Percentiles rank a stretch among this genome's conserved stretches.
Evolutionary conservation across 2,329 filamentous ascomycete species (phyloP).

Genomic region (Paecilomyces variotii): DNA sequence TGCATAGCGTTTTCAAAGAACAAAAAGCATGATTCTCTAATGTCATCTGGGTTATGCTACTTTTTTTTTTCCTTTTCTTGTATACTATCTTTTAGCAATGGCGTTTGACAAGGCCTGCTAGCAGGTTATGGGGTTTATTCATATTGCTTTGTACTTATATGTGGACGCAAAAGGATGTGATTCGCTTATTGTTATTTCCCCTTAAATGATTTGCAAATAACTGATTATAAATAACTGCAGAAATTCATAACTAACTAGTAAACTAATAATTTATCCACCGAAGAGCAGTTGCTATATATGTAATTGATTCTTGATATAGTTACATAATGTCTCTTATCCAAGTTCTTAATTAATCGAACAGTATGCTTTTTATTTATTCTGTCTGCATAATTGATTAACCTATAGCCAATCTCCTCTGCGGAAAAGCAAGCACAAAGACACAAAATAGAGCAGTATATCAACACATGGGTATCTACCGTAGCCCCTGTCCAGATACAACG

Average conservation of each 20-base stretch:
- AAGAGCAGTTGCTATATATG: too few relatives aligned
- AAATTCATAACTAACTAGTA: too few relatives aligned
- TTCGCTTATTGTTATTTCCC: not conserved
- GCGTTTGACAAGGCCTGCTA: conserved; percentile 1
- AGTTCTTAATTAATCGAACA: not conserved
- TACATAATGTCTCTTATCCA: not conserved
- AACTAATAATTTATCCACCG: too few relatives aligned
- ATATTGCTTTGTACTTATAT: not conserved
- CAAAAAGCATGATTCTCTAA: not conserved
- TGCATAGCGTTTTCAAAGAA: conserved; percentile 4
- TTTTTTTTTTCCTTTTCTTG: not conserved
- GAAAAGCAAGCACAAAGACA: not conserved
- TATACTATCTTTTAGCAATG: not conserved
- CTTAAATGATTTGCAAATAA: not conserved
- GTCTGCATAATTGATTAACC: not conserved
- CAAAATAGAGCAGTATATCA: conserved; percentile 6
- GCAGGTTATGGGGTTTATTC: not conserved
- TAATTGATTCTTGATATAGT: too few relatives aligned
- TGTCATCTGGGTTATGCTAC: not conserved
- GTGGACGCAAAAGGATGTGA: not conserved
- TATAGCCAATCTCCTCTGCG: not conserved
- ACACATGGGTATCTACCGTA: conserved; percentile 24
- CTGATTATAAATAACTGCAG: not conserved
- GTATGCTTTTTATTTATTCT: not conserved
- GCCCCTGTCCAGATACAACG: conserved; percentile 5